Conservation (phyloP, 805 yeast species). For the Clavispora carvajalis region DNA sequence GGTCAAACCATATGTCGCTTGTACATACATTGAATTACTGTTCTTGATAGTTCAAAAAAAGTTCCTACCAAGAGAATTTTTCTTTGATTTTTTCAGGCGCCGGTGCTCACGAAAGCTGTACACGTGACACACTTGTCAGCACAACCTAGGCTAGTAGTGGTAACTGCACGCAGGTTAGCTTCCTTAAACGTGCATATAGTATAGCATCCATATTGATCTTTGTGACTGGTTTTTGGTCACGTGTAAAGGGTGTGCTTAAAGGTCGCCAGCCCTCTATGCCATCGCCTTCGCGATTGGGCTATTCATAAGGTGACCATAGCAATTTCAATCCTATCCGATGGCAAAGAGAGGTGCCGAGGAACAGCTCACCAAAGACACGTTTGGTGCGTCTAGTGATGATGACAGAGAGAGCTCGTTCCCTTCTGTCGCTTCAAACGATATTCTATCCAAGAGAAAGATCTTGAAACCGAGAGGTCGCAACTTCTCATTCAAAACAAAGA, state of each 20-base stretch:
- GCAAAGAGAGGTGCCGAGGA: constrained; percentile 63
- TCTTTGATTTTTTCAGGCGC: constrained; percentile 9
- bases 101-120: not conserved
- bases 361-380: constrained; percentile 56
- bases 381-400: constrained; percentile 10
- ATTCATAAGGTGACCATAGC: not conserved
- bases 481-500: constrained; percentile 4
- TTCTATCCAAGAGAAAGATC: constrained; percentile 65
- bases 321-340: constrained; percentile 28
- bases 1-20: not conserved
- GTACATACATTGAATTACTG: constrained; percentile 27
- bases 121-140: constrained; percentile 3
- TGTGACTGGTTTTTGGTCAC: constrained; percentile 2
- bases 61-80: constrained; percentile 5
- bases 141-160: not conserved
- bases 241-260: constrained; percentile 5
- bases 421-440: constrained; percentile 48
- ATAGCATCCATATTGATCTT: not conserved
- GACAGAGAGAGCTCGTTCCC: constrained; percentile 31
- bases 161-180: not conserved
- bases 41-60: constrained; percentile 20
- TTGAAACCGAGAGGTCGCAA: constrained; percentile 44
- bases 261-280: constrained; percentile 13
- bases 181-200: not conserved
- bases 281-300: not conserved